Evolutionary conservation across 139 green algal species (phyloP), one percentile per base, ranked within the genome.

Genomic region (Chlamydomonas incerta): DNA sequence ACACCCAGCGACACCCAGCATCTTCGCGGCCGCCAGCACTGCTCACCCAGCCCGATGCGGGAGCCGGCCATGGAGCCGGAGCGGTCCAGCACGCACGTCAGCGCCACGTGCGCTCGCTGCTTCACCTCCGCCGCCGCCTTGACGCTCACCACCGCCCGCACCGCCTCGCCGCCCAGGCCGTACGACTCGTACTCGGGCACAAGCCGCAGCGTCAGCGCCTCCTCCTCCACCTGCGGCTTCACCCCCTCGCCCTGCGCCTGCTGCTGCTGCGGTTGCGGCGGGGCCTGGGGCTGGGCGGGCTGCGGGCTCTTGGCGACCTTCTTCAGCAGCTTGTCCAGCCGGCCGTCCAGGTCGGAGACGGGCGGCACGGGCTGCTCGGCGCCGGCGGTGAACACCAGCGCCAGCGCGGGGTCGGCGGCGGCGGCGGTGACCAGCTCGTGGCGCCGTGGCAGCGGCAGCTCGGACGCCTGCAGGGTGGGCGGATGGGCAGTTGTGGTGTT

Each of bases 31-130:
- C n/a, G n/a, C n/a, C n/a, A n/a, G n/a, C n/a, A n/a, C n/a, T n/a
- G 8, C 41, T 50, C 41, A 50, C 41, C 41, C 66, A 90, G 87
- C 28, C 58, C 50, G 33, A 90, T 70, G 41, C 23, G 83, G 17
- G 52, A 2, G 20, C 87, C 87, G 46, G 14, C 1, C 87, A 90
- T 90, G 66, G n/a, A 68, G n/a, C 80, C 81, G 0, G 72, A 85
- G 65, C 80, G 76, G 81, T 90, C 87, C n/a, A 90, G 73, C 23
- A 90, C 87, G 55, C 80, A 76, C 26, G 83, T 82, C 35, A 90
- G 87, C 0, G 73, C 73, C 67, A 90, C 80, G 28, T 76, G 83
- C 20, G 72, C 87, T 10, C 74, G 81, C 37, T 79, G 41, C 21
- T 35, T 21, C 17, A 77, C 87, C 33, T 87, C 81, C 20, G 87